Conservation (phyloP, 768 basidiomycete species). For the Kwoniella pini region DNA sequence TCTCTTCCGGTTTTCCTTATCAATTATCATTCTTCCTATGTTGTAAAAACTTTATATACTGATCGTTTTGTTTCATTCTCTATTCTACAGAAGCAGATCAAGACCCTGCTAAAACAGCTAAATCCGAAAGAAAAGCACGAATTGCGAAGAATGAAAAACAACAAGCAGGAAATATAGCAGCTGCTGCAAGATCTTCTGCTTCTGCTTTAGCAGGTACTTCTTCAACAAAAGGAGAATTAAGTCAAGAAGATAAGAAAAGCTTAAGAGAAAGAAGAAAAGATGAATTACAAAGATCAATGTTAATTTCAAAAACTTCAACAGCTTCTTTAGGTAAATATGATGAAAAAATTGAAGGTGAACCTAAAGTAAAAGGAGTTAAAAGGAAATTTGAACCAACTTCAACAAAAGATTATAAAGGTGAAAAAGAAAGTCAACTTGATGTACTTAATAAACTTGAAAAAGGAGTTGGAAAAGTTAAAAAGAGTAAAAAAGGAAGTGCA, state of each 20-base stretch:
- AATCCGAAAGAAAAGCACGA: slow-evolving; percentile 75
- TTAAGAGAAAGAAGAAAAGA: slow-evolving; percentile 63
- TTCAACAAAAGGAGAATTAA: background rate
- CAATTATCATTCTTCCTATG: no score
- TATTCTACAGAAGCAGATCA: slow-evolving; percentile 66
- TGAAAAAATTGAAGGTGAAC: slow-evolving; percentile 84
- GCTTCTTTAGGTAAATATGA: slow-evolving; percentile 95
- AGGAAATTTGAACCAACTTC: slow-evolving; percentile 93
- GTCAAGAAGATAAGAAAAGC: slow-evolving; percentile 33
- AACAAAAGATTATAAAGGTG: slow-evolving; percentile 57
- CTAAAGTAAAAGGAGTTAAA: slow-evolving; percentile 79
- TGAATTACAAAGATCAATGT: slow-evolving; percentile 74
- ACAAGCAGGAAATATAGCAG: slow-evolving; percentile 67
- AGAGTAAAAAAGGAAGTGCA: slow-evolving; percentile 62
- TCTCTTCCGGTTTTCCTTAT: no score
- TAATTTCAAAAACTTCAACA: slow-evolving; percentile 76
- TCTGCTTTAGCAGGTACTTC: slow-evolving; percentile 10
- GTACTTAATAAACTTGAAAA: slow-evolving; percentile 77
- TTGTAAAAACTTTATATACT: no score
- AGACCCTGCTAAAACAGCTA: slow-evolving; percentile 75
- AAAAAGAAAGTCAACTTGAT: slow-evolving; percentile 72
- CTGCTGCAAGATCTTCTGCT: slow-evolving; percentile 23
- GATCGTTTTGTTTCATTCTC: no score
- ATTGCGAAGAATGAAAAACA: slow-evolving; percentile 83
- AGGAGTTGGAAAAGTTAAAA: slow-evolving; percentile 59